Conservation (phyloP, 1,284 basidiomycete species). For the Ustilago nuda region DNA sequence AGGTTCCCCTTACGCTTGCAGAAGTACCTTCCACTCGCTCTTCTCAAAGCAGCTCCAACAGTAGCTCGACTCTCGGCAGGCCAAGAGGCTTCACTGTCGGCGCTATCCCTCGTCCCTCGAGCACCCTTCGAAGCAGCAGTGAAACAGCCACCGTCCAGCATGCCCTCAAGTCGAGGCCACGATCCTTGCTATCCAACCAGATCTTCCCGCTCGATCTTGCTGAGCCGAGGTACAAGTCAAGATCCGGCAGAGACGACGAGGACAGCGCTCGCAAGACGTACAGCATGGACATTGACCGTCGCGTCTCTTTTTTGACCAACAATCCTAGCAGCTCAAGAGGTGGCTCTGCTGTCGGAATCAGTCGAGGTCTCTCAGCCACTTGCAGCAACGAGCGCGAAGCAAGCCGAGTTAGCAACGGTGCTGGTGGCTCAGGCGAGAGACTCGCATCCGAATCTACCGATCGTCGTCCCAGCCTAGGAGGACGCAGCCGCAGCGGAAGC, state of each 20-base stretch:
- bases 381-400: conserved; percentile 15
- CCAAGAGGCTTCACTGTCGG: conserved; percentile 61
- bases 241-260: conserved; percentile 8
- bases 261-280: conserved; percentile 27
- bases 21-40: conserved; percentile 4
- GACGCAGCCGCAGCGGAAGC: conserved; percentile 61
- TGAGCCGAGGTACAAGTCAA: conserved; percentile 33
- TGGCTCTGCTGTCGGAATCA: not conserved
- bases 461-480: conserved; percentile 39
- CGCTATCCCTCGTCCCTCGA: conserved; percentile 42
- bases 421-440: conserved; percentile 11
- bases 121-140: conserved; percentile 14
- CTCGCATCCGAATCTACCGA: conserved; percentile 22
- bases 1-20: not conserved
- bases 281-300: conserved; percentile 39
- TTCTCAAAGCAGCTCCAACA: conserved; percentile 13
- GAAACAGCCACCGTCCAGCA: conserved; percentile 13
- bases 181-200: conserved; percentile 57
- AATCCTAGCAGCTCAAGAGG: not conserved
- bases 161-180: conserved; percentile 35
- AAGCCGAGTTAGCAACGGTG: not conserved
- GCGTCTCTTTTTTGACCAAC: conserved; percentile 9
- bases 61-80: conserved; percentile 27
- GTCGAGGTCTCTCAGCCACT: conserved; percentile 15
- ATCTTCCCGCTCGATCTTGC: conserved; percentile 52